Percentiles rank a stretch among this genome's conserved stretches.
phyloP scores from a whole-genome alignment of 2,329 filamentous ascomycete genomes.

The Cadophora sp. region DNA sequence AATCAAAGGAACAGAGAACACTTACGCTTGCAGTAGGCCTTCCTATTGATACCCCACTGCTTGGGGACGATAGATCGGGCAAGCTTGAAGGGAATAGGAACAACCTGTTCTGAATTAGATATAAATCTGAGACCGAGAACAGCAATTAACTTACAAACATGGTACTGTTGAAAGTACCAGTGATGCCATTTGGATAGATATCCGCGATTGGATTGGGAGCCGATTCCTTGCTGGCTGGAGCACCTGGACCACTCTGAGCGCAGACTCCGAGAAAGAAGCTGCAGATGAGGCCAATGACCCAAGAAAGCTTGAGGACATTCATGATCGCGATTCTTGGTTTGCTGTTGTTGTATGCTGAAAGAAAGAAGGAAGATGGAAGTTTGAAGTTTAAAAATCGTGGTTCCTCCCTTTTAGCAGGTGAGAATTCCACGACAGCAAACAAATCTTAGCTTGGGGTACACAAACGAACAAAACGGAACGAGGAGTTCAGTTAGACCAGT shows the following conservation, averaged over 20 bases:
- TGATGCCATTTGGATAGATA: slow-evolving; percentile 55
- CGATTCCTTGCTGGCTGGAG: slow-evolving; percentile 26
- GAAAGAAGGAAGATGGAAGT: background rate
- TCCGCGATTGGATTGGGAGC: slow-evolving; percentile 56
- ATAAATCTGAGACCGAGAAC: background rate
- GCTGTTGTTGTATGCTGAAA: background rate
- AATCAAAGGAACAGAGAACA: background rate
- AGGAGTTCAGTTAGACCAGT: background rate
- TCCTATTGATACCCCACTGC: slow-evolving; percentile 57
- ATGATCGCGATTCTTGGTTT: background rate
- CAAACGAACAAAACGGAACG: too few species aligned
- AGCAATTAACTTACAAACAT: slow-evolving; percentile 52
- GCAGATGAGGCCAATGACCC: slow-evolving; percentile 4
- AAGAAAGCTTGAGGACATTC: background rate
- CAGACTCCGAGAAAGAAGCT: background rate
- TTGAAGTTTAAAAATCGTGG: too few species aligned
- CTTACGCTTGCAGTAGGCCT: slow-evolving; percentile 50
- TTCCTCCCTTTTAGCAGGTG: too few species aligned
- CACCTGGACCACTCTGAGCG: slow-evolving; percentile 7
- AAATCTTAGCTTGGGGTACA: too few species aligned
- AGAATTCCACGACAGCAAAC: too few species aligned
- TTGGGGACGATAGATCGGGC: slow-evolving; percentile 57
- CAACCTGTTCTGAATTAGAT: slow-evolving; percentile 42
- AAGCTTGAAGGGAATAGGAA: slow-evolving; percentile 56
- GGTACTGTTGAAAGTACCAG: slow-evolving; percentile 61